Evolutionary conservation across 2,329 filamentous ascomycete genomes (phyloP), one percentile per base, ranked within the genome.

Genomic region (Epichloe uncinata): DNA sequence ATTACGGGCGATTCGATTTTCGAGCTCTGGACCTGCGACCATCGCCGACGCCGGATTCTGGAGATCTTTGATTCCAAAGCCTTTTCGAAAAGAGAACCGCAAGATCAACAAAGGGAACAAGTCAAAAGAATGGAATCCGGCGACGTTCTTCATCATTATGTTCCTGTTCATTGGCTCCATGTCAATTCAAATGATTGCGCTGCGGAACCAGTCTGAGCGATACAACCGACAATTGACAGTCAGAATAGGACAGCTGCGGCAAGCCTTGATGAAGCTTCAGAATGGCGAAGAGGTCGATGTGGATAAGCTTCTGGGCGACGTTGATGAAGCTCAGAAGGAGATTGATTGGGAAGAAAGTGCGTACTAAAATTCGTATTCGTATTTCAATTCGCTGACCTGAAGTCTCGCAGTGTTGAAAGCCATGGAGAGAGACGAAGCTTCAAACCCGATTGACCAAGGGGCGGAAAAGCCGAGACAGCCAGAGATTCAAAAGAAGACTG

Each of bases 111-210:
- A 69, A 59, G 66, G 64, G 22, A 77, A 74, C 55, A 47, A 46
- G 22, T 69, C 75, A 15, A 83, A 78, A 61, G 78, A 81, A 57
- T 87, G 84, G 82, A 91, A 91, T 58, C 85, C 87, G 3, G 85
- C 85, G 18, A 89, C 83, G 0, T 91, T 88, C 61, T 93, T 83
- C 65, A 87, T 91, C 57, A 72, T 82, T 58, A 87, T 91, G 55
- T 89, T 89, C 60, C 72, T 89, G 40, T 75, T 97, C 55, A 91
- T 97, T 55, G 94, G 94, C 4, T 95, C 88, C 54, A 95, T 96
- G 74, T 87, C 91, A 13, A 96, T 98, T 58, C 87, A 96, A 60
- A 86, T 93, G 75, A 84, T 98, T 61, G 75, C 82, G 36, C 65
- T 97, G 59, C 84, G 83, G 59, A 86, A 85, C 58, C 83, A 90